Evolutionary conservation across 495 filamentous ascomycete species (phyloP).

Genomic region (Cercophora newfieldiana): DNA sequence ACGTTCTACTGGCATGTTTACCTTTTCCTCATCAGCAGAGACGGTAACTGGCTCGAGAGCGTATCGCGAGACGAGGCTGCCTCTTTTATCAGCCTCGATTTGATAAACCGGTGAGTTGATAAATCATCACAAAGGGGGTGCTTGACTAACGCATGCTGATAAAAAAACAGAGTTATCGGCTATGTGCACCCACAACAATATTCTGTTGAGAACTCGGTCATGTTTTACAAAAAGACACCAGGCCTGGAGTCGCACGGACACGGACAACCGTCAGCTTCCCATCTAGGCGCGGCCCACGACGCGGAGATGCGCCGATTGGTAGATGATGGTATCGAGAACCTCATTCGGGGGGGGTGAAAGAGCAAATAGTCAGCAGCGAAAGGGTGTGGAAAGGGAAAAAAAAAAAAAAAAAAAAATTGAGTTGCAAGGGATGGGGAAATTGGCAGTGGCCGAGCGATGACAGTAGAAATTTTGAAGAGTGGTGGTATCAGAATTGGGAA

Average conservation of each 20-base stretch:
- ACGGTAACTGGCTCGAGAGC: conserved; percentile 13
- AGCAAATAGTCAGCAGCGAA: no score
- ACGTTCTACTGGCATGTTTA: neutral
- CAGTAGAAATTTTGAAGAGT: no score
- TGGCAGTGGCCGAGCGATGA: no score
- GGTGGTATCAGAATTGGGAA: no score
- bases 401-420: no score
- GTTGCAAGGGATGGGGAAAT: no score
- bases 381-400: no score
- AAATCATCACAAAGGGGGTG: neutral
- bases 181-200: conserved; percentile 10
- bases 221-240: conserved; percentile 2
- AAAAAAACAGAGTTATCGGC: conserved; percentile 7
- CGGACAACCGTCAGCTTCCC: neutral
- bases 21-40: conserved; percentile 7
- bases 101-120: conserved; percentile 10
- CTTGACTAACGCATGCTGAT: neutral
- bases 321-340: no score
- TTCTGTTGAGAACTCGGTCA: conserved; percentile 9
- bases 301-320: no score
- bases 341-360: no score
- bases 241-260: neutral
- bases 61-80: conserved; percentile 14
- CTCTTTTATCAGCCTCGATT: conserved; percentile 12
- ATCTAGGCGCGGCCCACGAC: no score